phyloP scores from a whole-genome alignment of 2,329 filamentous ascomycete genomes.

The Colletotrichum acutatum region DNA sequence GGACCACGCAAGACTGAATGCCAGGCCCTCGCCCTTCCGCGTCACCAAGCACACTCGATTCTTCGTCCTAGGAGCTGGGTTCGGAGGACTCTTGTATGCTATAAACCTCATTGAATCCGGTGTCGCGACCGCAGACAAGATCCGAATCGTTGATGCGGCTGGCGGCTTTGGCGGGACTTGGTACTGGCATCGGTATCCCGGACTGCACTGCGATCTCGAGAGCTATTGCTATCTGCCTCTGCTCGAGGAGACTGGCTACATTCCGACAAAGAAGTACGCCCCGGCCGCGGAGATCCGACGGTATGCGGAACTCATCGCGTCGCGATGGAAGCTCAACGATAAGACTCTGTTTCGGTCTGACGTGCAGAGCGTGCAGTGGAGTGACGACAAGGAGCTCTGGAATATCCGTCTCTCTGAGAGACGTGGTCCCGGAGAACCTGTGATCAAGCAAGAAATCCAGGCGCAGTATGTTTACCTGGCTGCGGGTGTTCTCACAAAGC shows the following conservation, averaged over 20 bases:
- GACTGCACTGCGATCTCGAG: conserved; percentile 67
- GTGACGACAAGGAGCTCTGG: conserved; percentile 44
- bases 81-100: conserved; percentile 45
- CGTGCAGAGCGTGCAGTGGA: conserved; percentile 55
- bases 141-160: conserved; percentile 53
- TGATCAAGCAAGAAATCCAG: neutral
- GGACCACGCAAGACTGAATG: conserved; percentile 44
- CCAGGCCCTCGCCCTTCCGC: conserved; percentile 35
- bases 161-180: conserved; percentile 61
- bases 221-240: conserved; percentile 69
- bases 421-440: conserved; percentile 37
- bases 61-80: conserved; percentile 50
- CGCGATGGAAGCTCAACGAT: conserved; percentile 52
- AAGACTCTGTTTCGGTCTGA: conserved; percentile 53
- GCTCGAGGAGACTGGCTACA: conserved; percentile 69
- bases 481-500: conserved; percentile 25
- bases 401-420: conserved; percentile 36
- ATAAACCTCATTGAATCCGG: conserved; percentile 39
- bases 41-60: conserved; percentile 42
- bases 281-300: conserved; percentile 62
- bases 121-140: conserved; percentile 42
- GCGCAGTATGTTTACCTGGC: conserved; percentile 35
- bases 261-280: conserved; percentile 63
- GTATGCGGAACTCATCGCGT: conserved; percentile 55
- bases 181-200: conserved; percentile 64